These are phyloP conservation scores for Grammothele lineata DNA, from an alignment of 768 basidiomycete species.

Conservation along the genomic window DNA sequence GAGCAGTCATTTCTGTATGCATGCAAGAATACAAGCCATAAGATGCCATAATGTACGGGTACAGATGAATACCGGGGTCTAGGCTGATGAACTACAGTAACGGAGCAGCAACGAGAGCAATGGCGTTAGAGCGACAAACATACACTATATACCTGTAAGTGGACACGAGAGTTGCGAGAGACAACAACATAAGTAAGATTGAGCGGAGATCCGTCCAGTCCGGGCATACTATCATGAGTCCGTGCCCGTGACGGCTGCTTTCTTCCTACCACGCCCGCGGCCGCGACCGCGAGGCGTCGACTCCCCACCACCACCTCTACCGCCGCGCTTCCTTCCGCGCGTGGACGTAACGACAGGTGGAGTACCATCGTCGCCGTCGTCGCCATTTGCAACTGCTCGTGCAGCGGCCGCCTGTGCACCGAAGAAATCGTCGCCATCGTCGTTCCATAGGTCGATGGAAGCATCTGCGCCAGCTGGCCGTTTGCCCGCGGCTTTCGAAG, in stretches of 20 bases:
- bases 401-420: conserved; percentile 51
- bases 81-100: conserved; percentile 13
- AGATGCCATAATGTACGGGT: conserved; percentile 18
- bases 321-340: conserved; percentile 3
- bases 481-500: conserved; percentile 34
- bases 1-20: no score
- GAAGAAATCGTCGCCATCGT: conserved; percentile 86
- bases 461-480: conserved; percentile 31
- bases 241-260: conserved; percentile 16
- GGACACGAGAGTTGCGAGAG: conserved; percentile 8
- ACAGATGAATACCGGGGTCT: conserved; percentile 6
- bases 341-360: conserved; percentile 19
- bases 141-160: conserved; percentile 14
- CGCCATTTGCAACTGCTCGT: conserved; percentile 14
- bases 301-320: conserved; percentile 1
- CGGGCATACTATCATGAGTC: conserved; percentile 8
- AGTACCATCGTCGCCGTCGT: conserved; percentile 26
- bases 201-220: no score
- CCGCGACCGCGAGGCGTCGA: conserved; percentile 11
- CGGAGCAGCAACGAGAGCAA: conserved; percentile 8
- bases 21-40: conserved; percentile 10
- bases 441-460: conserved; percentile 73
- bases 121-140: conserved; percentile 19
- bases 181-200: conserved; percentile 10
- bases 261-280: conserved; percentile 20